Percentiles rank a stretch among this genome's conserved stretches.
Conservation (phyloP, 1,284 basidiomycete species). For the Tilletia walkeri region DNA sequence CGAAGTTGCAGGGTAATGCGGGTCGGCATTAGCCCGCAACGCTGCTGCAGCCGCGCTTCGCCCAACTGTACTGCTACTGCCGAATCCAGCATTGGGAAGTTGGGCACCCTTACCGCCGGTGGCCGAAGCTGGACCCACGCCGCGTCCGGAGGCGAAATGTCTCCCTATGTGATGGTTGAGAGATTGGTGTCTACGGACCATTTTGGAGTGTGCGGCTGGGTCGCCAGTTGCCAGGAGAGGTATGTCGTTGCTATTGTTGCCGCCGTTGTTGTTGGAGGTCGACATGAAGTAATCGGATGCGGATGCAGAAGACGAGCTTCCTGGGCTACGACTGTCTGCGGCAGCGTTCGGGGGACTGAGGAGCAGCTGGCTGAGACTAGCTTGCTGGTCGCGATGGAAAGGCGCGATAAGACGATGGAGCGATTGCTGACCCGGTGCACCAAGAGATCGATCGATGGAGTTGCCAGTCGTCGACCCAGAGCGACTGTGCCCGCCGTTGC, state of each 20-base stretch:
- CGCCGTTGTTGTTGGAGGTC: background rate
- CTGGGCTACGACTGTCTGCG: background rate
- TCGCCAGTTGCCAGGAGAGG: background rate
- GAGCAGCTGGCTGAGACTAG: conserved; percentile 12
- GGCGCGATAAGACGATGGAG: background rate
- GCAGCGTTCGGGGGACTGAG: background rate
- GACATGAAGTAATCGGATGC: conserved; percentile 1
- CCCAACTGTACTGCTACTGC: conserved; percentile 3
- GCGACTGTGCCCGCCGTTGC: background rate
- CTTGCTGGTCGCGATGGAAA: conserved; percentile 6
- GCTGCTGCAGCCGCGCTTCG: background rate
- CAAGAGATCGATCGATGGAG: too few species aligned
- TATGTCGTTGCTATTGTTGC: background rate
- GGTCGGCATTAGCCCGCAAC: conserved; percentile 2
- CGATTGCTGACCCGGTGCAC: background rate
- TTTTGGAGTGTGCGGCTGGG: background rate
- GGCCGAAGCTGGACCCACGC: background rate
- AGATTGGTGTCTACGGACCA: conserved; percentile 13
- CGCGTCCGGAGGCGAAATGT: background rate
- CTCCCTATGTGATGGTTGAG: conserved; percentile 14
- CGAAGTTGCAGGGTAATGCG: background rate
- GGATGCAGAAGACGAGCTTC: background rate
- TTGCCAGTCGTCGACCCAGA: background rate
- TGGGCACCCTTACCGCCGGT: background rate
- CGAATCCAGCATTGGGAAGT: background rate